These are phyloP conservation scores for Pythium phragmitis DNA, from an alignment of 352 stramenopile species.

Conservation along the genomic window DNA sequence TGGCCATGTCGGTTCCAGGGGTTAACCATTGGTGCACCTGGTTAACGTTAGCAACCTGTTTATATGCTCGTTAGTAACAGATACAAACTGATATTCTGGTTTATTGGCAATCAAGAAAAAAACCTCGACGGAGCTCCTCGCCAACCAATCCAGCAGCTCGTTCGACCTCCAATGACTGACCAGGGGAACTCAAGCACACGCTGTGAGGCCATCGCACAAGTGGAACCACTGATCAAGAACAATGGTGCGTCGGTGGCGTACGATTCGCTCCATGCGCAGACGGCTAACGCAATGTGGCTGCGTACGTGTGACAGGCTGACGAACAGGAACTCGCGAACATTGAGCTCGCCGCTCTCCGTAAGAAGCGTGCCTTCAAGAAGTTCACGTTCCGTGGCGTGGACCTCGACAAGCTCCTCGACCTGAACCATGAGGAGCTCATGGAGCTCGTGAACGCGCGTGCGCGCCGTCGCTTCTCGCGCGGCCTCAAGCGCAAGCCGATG, in stretches of 20 bases:
- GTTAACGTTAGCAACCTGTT: slow-evolving; percentile 4
- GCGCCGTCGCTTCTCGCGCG: slow-evolving; percentile 97
- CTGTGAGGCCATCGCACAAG: slow-evolving; percentile 15
- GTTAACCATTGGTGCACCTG: slow-evolving; percentile 7
- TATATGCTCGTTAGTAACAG: not conserved
- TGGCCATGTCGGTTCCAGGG: not conserved
- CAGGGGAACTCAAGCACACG: not conserved
- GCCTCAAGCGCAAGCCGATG: slow-evolving; percentile 99
- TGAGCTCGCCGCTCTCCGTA: slow-evolving; percentile 95
- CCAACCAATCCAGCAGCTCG: slow-evolving; percentile 27
- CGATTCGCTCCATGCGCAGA: not conserved
- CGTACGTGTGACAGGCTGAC: slow-evolving; percentile 35
- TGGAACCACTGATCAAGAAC: slow-evolving; percentile 33
- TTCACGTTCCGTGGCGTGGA: slow-evolving; percentile 99
- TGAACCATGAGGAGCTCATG: slow-evolving; percentile 99
- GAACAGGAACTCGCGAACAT: slow-evolving; percentile 70
- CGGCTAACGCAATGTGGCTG: not conserved
- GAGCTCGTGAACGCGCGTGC: slow-evolving; percentile 96
- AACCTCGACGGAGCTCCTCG: slow-evolving; percentile 7
- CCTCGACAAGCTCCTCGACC: slow-evolving; percentile 98
- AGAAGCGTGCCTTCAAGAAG: slow-evolving; percentile 99
- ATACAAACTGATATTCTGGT: not conserved
- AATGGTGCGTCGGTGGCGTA: slow-evolving; percentile 23
- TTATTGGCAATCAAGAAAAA: slow-evolving; percentile 11
- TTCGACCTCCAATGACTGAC: not conserved